Evolutionary conservation across 441 rosid species (phyloP).

Genomic region (Eutrema salsugineum): DNA sequence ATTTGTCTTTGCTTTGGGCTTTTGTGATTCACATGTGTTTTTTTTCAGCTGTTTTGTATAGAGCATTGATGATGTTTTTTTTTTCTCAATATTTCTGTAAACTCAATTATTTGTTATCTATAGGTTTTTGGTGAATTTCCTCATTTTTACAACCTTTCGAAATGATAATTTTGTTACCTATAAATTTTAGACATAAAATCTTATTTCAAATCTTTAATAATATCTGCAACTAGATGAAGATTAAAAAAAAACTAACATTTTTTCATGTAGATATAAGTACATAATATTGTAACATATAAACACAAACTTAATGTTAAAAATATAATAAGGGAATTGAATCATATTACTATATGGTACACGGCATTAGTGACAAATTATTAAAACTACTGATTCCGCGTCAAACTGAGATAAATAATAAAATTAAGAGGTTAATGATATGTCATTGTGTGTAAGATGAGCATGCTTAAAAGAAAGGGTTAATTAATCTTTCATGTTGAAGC

Average conservation of each 20-base stretch:
- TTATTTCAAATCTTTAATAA: too few species aligned
- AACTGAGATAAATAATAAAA: background rate
- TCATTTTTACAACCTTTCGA: too few species aligned
- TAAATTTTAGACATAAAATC: too few species aligned
- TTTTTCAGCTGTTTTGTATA: background rate
- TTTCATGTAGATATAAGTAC: background rate
- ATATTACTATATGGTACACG: background rate
- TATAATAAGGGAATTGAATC: background rate
- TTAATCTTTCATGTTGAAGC: slow-evolving; percentile 14
- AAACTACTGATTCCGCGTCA: background rate
- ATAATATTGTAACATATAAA: background rate
- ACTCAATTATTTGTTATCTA: background rate
- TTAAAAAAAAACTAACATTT: too few species aligned
- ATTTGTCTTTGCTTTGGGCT: slow-evolving; percentile 11
- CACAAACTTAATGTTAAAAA: background rate
- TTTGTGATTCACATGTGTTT: slow-evolving; percentile 24
- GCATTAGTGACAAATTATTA: background rate
- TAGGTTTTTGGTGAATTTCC: background rate
- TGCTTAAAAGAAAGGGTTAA: slow-evolving; percentile 11
- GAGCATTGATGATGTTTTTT: background rate
- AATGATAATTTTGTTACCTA: too few species aligned
- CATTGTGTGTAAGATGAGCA: slow-evolving; percentile 16
- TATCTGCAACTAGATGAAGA: too few species aligned
- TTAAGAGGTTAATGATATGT: background rate
- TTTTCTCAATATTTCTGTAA: background rate